phyloP scores from a whole-genome alignment of 1,284 basidiomycete genomes.

The Neonothopanus nambi region DNA sequence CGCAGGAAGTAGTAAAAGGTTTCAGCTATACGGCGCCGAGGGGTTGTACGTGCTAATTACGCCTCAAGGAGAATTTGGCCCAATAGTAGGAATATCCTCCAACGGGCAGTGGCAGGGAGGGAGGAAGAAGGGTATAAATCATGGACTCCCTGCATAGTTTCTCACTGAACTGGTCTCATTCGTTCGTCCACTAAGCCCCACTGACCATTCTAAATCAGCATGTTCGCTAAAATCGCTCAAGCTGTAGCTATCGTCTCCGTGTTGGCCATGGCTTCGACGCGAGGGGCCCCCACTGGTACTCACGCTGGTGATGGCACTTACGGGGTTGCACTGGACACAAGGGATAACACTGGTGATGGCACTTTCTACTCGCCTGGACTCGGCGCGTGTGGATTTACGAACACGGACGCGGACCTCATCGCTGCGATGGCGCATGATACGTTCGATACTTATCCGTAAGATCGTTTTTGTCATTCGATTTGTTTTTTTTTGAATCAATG shows the following conservation, averaged over 20 bases:
- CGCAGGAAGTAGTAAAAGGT: no score
- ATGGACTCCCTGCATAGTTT: no score
- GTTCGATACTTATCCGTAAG: slow-evolving; percentile 15
- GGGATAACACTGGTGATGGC: neutral
- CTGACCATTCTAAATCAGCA: no score
- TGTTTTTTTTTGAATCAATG: slow-evolving; percentile 9
- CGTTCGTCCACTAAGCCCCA: no score
- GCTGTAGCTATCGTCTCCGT: neutral
- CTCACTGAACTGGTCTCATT: no score
- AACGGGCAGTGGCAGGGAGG: no score
- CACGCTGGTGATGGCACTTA: slow-evolving; percentile 8
- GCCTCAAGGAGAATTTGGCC: no score
- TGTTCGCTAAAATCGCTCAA: neutral
- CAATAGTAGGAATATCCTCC: no score
- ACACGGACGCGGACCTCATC: slow-evolving; percentile 14
- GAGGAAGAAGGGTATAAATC: no score
- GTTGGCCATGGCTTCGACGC: neutral
- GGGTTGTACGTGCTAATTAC: no score
- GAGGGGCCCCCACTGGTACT: neutral
- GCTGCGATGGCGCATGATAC: slow-evolving; percentile 3
- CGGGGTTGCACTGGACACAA: no score
- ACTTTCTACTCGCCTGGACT: slow-evolving; percentile 16
- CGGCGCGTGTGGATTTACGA: slow-evolving; percentile 18
- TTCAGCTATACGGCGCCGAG: no score
- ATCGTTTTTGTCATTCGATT: neutral